Conservation (phyloP, 345 rosid genomes). For the Durio zibethinus region DNA sequence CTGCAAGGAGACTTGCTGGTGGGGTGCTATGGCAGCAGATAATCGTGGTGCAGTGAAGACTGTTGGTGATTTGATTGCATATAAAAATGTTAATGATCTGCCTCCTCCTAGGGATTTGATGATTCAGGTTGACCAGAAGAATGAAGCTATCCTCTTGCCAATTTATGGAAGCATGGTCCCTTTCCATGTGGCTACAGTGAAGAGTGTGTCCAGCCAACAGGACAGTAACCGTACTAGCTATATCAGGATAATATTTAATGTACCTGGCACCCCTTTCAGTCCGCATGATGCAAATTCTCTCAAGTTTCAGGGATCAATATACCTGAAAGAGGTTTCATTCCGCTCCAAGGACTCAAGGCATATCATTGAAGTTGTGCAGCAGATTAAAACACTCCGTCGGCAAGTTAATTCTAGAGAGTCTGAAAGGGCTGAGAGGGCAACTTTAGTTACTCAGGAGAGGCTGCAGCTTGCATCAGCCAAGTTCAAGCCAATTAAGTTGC, state of each 20-base stretch:
- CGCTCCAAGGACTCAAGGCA: conserved; percentile 51
- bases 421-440: conserved; percentile 54
- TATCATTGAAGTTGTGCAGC: conserved; percentile 45
- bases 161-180: conserved; percentile 54
- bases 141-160: conserved; percentile 47
- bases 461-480: conserved; percentile 34
- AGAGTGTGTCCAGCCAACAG: conserved; percentile 48
- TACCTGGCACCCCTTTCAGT: conserved; percentile 45
- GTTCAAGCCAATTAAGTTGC: conserved; percentile 43
- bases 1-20: conserved; percentile 51
- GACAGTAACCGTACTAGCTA: conserved; percentile 40
- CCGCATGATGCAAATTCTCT: conserved; percentile 46
- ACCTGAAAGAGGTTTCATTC: conserved; percentile 45
- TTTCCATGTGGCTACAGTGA: conserved; percentile 49
- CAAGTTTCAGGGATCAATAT: conserved; percentile 42
- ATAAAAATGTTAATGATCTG: conserved; percentile 50
- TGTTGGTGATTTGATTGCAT: conserved; percentile 39
- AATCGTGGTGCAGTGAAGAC: conserved; percentile 31
- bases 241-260: conserved; percentile 44
- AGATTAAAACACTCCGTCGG: conserved; percentile 40
- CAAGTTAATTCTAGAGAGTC: conserved; percentile 45
- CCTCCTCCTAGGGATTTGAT: conserved; percentile 40
- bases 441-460: conserved; percentile 47
- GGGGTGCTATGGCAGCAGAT: conserved; percentile 30
- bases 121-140: conserved; percentile 52